Evolutionary conservation across 1,139 yeast genomes (phyloP).

Genomic region (Yamadazyma triangularis): DNA sequence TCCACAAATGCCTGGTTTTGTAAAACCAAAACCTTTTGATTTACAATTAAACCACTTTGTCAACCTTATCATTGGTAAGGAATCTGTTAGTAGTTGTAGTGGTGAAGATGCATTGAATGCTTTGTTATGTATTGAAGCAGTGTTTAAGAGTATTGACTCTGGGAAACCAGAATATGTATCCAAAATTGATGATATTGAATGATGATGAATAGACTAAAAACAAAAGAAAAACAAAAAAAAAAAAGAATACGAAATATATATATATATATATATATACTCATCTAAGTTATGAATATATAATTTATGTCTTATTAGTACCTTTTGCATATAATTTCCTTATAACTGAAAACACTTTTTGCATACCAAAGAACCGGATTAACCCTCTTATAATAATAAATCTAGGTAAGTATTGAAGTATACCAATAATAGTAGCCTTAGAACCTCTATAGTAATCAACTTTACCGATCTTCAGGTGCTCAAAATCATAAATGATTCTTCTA

Average conservation of each 20-base stretch:
- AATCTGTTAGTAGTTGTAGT: constrained; percentile 27
- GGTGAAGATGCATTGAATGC: constrained; percentile 39
- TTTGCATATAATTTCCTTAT: constrained; percentile 12
- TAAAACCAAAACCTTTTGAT: constrained; percentile 34
- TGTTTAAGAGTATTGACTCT: constrained; percentile 29
- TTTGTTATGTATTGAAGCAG: constrained; percentile 30
- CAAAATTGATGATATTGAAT: constrained; percentile 12
- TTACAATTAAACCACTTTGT: constrained; percentile 37
- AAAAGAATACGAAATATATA: no score
- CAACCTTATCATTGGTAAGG: constrained; percentile 26
- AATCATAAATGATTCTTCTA: constrained; percentile 43
- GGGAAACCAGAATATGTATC: constrained; percentile 26
- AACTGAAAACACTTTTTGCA: constrained; percentile 24
- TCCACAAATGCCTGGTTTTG: constrained; percentile 5
- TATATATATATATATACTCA: no score
- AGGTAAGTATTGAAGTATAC: constrained; percentile 37
- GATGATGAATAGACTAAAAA: no score
- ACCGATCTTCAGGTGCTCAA: constrained; percentile 30
- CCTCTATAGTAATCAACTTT: constrained; percentile 1
- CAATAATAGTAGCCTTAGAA: constrained; percentile 18
- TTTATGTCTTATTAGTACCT: no score
- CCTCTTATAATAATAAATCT: constrained; percentile 43
- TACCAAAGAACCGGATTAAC: constrained; percentile 45
- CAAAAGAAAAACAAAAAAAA: no score
- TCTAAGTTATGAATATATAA: no score